These are phyloP conservation scores for Cerioporus squamosus DNA, from an alignment of 1,284 basidiomycete genomes.

Conservation along the genomic window DNA sequence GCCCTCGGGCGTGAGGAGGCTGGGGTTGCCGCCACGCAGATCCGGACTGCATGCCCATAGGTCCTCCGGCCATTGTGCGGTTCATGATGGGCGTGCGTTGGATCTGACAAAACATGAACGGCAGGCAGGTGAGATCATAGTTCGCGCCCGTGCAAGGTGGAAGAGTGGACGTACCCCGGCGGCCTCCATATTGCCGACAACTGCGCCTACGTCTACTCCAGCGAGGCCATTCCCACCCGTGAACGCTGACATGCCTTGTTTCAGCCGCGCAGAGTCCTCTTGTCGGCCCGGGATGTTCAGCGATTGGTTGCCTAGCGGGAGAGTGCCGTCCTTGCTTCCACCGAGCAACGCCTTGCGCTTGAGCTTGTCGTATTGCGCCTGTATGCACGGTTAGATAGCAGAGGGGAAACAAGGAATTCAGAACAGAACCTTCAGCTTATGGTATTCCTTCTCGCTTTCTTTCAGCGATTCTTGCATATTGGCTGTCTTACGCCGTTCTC, in stretches of 20 bases:
- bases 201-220: conserved; percentile 52
- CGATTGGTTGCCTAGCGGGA: conserved; percentile 15
- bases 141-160: neutral
- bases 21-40: conserved; percentile 35
- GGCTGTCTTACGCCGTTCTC: conserved; percentile 72
- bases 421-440: conserved; percentile 75
- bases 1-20: conserved; percentile 18
- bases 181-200: conserved; percentile 73
- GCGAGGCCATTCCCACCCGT: conserved; percentile 14
- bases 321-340: conserved; percentile 28
- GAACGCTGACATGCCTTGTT: conserved; percentile 21
- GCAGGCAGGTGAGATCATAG: neutral
- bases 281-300: conserved; percentile 18
- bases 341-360: conserved; percentile 76
- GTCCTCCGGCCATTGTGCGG: conserved; percentile 41
- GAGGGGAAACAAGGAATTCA: too few species aligned
- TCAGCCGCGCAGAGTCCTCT: conserved; percentile 22
- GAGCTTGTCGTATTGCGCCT: conserved; percentile 75
- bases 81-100: conserved; percentile 73
- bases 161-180: conserved; percentile 52
- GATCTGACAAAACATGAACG: conserved; percentile 45
- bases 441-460: conserved; percentile 84
- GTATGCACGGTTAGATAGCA: neutral
- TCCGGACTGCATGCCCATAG: conserved; percentile 15
- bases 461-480: conserved; percentile 75